These are phyloP conservation scores for Epithemia pelagica DNA, from an alignment of 108 stramenopile species.

Conservation along the genomic window DNA sequence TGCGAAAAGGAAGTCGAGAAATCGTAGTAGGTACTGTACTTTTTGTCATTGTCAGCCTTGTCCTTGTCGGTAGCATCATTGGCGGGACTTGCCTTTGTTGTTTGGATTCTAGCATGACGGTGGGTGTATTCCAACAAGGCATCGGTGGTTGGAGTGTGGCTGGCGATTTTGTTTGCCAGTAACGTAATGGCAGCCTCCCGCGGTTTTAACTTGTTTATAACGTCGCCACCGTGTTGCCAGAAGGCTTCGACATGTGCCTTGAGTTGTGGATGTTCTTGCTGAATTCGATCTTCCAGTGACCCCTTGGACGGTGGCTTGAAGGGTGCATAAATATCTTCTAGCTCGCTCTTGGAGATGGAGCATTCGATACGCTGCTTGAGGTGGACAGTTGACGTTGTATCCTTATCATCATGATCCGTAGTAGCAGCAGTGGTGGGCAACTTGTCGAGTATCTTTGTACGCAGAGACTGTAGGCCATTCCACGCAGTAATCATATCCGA, in stretches of 20 bases:
- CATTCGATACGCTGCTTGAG: conserved; percentile 22
- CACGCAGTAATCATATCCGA: conserved; percentile 29
- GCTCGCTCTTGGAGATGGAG: conserved; percentile 37
- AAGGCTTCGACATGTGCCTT: conserved; percentile 28
- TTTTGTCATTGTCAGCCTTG: too few species aligned
- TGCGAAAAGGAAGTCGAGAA: conserved; percentile 18
- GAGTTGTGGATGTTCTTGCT: conserved; percentile 40
- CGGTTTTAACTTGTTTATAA: conserved; percentile 15
- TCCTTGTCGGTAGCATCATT: conserved; percentile 14
- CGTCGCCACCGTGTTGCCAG: conserved; percentile 24
- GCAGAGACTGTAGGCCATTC: conserved; percentile 21
- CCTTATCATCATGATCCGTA: not conserved
- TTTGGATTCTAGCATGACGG: conserved; percentile 27
- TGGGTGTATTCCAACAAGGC: conserved; percentile 24
- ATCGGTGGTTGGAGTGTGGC: conserved; percentile 32
- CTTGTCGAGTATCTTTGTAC: conserved; percentile 34
- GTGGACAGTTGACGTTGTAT: not conserved
- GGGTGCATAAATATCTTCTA: conserved; percentile 56
- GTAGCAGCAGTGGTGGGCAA: too few species aligned
- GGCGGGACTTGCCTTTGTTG: conserved; percentile 11
- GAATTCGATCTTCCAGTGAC: conserved; percentile 42
- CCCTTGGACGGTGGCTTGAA: conserved; percentile 57
- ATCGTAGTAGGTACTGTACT: conserved; percentile 34
- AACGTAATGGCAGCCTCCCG: conserved; percentile 29
- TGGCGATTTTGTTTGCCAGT: conserved; percentile 44